Evolutionary conservation across 768 basidiomycete species (phyloP).

Genomic region (Termitomyces sp.): DNA sequence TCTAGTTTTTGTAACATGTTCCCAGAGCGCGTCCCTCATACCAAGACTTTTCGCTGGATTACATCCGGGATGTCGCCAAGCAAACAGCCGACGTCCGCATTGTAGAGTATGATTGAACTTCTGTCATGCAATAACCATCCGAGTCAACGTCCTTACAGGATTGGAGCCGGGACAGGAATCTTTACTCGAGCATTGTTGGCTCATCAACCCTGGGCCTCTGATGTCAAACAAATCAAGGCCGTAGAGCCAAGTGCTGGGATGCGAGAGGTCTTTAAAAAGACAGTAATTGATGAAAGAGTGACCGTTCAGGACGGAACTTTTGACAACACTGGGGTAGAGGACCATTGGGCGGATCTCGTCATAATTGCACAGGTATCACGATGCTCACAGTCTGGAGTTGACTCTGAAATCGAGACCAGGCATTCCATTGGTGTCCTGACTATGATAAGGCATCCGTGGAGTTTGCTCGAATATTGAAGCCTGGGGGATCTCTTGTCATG

Average conservation of each 20-base stretch:
- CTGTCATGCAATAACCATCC: not conserved
- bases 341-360: slow-evolving; percentile 73
- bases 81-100: slow-evolving; percentile 44
- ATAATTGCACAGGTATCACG: slow-evolving; percentile 63
- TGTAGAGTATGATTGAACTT: slow-evolving; percentile 50
- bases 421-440: slow-evolving; percentile 92
- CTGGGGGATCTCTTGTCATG: slow-evolving; percentile 61
- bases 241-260: slow-evolving; percentile 88
- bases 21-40: slow-evolving; percentile 79
- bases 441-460: slow-evolving; percentile 67
- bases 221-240: slow-evolving; percentile 52
- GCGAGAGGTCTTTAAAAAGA: slow-evolving; percentile 63
- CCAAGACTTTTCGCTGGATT: slow-evolving; percentile 52
- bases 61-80: slow-evolving; percentile 47
- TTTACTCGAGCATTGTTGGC: slow-evolving; percentile 80
- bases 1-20: not conserved
- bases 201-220: slow-evolving; percentile 46
- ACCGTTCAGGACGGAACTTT: slow-evolving; percentile 64
- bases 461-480: slow-evolving; percentile 76
- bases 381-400: not conserved
- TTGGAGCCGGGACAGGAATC: slow-evolving; percentile 84
- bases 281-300: slow-evolving; percentile 47
- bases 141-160: slow-evolving; percentile 33
- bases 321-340: slow-evolving; percentile 50
- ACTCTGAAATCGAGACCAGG: slow-evolving; percentile 26